Evolutionary conservation across 1,139 yeast genomes (phyloP).

Genomic region (Wickerhamiella infanticola): DNA sequence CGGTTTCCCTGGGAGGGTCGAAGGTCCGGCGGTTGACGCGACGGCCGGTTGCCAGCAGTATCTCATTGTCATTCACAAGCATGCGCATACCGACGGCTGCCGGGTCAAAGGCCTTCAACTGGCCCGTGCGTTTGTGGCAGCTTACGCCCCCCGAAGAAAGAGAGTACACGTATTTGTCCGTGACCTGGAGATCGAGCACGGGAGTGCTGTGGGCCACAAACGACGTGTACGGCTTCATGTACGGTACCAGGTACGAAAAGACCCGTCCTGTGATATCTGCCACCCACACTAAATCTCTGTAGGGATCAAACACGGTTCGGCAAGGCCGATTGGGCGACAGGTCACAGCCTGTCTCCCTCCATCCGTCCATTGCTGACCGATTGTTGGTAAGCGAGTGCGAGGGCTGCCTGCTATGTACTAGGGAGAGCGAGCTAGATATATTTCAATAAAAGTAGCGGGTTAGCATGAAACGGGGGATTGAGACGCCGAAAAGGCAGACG

Average conservation of each 20-base stretch:
- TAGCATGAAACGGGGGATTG: conserved; percentile 56
- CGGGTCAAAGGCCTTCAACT: conserved; percentile 19
- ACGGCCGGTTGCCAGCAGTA: conserved; percentile 34
- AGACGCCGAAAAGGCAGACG: conserved; percentile 44
- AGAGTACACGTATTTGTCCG: conserved; percentile 23
- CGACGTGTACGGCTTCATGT: conserved; percentile 30
- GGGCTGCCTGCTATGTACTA: too few species aligned
- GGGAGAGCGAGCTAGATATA: too few species aligned
- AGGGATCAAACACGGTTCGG: conserved; percentile 48
- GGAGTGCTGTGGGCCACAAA: conserved; percentile 21
- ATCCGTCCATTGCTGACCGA: conserved; percentile 28
- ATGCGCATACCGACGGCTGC: conserved; percentile 19
- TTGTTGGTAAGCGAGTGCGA: background rate
- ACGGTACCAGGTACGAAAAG: conserved; percentile 32
- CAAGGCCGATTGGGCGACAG: conserved; percentile 20
- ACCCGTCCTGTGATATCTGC: conserved; percentile 49
- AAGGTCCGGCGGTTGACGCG: conserved; percentile 36
- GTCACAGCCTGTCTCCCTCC: conserved; percentile 30
- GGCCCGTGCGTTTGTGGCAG: conserved; percentile 25
- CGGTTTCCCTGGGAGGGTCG: conserved; percentile 43
- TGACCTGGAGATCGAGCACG: conserved; percentile 22
- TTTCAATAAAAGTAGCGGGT: conserved; percentile 41
- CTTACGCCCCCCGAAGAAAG: conserved; percentile 21
- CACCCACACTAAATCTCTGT: conserved; percentile 67
- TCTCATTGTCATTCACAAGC: conserved; percentile 23